Percentiles rank a stretch among this genome's conserved stretches.
Evolutionary conservation across 1,284 basidiomycete species (phyloP).

Genomic region (Tilletia indica): DNA sequence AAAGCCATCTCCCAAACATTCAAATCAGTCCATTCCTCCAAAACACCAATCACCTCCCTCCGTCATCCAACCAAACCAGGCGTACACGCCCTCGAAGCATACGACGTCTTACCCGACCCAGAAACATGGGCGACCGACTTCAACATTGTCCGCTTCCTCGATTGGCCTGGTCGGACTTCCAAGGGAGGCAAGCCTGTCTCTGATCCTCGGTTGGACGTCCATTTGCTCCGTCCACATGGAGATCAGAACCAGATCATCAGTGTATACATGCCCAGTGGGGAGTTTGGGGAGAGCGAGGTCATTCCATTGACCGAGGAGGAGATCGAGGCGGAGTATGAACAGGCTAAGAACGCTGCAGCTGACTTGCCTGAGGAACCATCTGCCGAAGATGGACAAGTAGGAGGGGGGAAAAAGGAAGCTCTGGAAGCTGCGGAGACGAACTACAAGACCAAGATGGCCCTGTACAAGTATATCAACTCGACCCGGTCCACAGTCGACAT

Average conservation of each 20-base stretch:
- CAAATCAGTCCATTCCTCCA: slow-evolving; percentile 30
- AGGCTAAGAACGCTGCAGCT: slow-evolving; percentile 2
- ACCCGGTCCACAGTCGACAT: neutral
- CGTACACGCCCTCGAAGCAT: slow-evolving; percentile 45
- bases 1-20: slow-evolving; percentile 50
- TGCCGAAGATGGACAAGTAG: slow-evolving; percentile 12
- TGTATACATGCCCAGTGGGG: slow-evolving; percentile 45
- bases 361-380: slow-evolving; percentile 5
- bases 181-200: slow-evolving; percentile 28
- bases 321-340: slow-evolving; percentile 29
- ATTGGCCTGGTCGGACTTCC: slow-evolving; percentile 42
- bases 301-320: slow-evolving; percentile 25
- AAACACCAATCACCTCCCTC: slow-evolving; percentile 34
- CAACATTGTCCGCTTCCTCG: slow-evolving; percentile 52
- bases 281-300: slow-evolving; percentile 31
- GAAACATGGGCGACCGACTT: slow-evolving; percentile 54
- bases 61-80: slow-evolving; percentile 47
- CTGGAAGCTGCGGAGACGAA: neutral
- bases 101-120: slow-evolving; percentile 51
- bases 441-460: neutral
- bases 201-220: slow-evolving; percentile 43
- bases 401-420: slow-evolving; percentile 21
- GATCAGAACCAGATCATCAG: slow-evolving; percentile 48
- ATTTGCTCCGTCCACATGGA: slow-evolving; percentile 40
- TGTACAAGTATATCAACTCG: neutral